Conservation (phyloP, 352 stramenopile genomes). For the Phytophthora macrochlamydospora region DNA sequence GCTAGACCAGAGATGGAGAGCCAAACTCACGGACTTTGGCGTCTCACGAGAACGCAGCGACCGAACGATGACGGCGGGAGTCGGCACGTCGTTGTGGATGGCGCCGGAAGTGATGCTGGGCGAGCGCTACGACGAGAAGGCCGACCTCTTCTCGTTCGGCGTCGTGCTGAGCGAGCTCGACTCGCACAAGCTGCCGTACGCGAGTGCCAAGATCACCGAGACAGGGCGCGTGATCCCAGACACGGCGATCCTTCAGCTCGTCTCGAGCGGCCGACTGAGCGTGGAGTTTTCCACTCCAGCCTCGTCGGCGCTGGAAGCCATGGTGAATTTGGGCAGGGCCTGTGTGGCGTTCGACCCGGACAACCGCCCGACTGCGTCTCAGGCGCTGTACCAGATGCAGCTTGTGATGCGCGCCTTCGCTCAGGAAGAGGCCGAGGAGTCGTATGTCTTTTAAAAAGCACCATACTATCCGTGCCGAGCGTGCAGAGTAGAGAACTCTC, state of each 20-base stretch:
- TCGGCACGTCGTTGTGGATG: constrained; percentile 61
- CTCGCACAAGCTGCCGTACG: constrained; percentile 37
- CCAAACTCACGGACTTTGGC: constrained; percentile 68
- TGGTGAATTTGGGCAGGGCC: constrained; percentile 37
- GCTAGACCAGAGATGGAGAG: constrained; percentile 40
- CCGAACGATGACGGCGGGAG: constrained; percentile 49
- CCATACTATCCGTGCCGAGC: not conserved
- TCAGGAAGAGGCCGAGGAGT: constrained; percentile 39
- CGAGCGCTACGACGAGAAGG: constrained; percentile 40
- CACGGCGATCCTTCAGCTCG: constrained; percentile 38
- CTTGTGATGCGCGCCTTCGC: constrained; percentile 38
- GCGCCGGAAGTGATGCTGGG: constrained; percentile 49
- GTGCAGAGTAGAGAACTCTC: not conserved
- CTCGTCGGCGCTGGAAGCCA: constrained; percentile 29
- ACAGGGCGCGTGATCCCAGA: constrained; percentile 34
- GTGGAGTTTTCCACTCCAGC: constrained; percentile 34
- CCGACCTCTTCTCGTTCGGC: constrained; percentile 41
- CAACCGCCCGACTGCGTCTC: constrained; percentile 52
- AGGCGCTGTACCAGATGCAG: constrained; percentile 65
- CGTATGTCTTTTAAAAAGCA: constrained; percentile 23
- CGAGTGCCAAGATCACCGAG: constrained; percentile 35
- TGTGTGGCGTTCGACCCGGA: constrained; percentile 62
- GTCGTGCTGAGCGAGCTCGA: constrained; percentile 38
- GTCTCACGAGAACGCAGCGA: constrained; percentile 46
- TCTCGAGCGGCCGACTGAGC: constrained; percentile 30